Evolutionary conservation across 371 early-diverging fungal genomes (phyloP), one percentile per base, ranked within the genome.

Genomic region (Mortierella sp.): DNA sequence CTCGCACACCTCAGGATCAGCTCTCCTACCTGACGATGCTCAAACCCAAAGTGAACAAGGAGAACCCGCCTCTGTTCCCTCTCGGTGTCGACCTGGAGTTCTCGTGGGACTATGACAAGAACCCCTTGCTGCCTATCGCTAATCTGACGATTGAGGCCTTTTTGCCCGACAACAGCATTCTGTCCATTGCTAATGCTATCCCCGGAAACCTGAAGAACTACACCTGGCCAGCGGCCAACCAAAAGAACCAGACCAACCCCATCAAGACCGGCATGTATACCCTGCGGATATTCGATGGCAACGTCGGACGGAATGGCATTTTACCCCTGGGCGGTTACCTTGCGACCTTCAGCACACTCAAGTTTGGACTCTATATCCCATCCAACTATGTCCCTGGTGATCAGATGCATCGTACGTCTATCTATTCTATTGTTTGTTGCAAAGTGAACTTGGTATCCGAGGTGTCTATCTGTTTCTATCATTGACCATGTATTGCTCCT

Each of bases 101-200:
- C 45, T 8, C 70, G 31, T 83, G 84, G 84, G 34, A 50, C 5
- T 70, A 65, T 72, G 71, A 72, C 73, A 31, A 71, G 1, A 47
- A 76, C 43, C 76, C 79, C 4, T 7, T 41, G 47, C 31, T 76
- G 4, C 65, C 52, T 4, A 76, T 76, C 0, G 39, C 73, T 63
- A 83, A 83, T 45, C 37, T 83, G 47, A 83, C 84, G 16, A 72
- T 83, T 45, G 76, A 83, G n/a, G 79, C 79, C 16, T 76, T 26
- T 24, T 14, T 19, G 41, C 7, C 66, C 24, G 64, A 52, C 65
- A 70, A 37, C 13, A 70, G 4, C 26, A 73, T 83, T 19, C 22
- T 79, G 0, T 73, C 84, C 53, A 78, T 83, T 26, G 84, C 71
- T 16, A 26, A 43, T 1, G 79, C 37, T 6, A 31, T 82, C 16